Percentiles rank a stretch among this genome's conserved stretches.
Evolutionary conservation across 2,329 filamentous ascomycete species (phyloP).

Genomic region (Seiridium cupressi): DNA sequence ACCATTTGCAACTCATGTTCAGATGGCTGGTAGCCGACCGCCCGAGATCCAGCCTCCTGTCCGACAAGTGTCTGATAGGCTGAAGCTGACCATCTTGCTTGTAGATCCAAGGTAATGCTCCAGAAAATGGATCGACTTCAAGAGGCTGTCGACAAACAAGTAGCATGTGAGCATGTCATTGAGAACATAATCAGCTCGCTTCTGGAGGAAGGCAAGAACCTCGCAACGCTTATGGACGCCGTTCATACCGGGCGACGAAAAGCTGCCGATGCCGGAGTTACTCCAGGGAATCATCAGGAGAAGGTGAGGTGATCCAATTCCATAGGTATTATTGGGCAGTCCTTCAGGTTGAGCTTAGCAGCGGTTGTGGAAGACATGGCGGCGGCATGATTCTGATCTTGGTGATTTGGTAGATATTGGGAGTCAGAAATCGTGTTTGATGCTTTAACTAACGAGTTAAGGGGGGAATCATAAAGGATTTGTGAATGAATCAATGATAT

Average conservation of each 20-base stretch:
- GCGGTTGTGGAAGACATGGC: too few relatives aligned
- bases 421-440: too few relatives aligned
- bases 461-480: too few relatives aligned
- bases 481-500: too few relatives aligned
- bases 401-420: too few relatives aligned
- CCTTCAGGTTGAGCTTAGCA: too few relatives aligned
- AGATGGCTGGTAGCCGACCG: too few relatives aligned
- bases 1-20: not conserved
- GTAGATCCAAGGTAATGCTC: not conserved
- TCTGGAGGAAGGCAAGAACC: not conserved
- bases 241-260: slow-evolving; percentile 2
- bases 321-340: too few relatives aligned
- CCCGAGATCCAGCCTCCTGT: not conserved
- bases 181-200: not conserved
- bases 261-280: not conserved
- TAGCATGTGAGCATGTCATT: slow-evolving; percentile 6
- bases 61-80: not conserved
- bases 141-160: slow-evolving; percentile 10
- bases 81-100: not conserved
- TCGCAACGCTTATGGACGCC: not conserved
- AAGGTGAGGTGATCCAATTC: not conserved
- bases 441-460: too few relatives aligned
- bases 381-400: too few relatives aligned
- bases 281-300: not conserved
- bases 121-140: slow-evolving; percentile 4